These are phyloP conservation scores for Aegilops bicornis DNA, from an alignment of 176 grass and related monocot genomes.

Conservation along the genomic window DNA sequence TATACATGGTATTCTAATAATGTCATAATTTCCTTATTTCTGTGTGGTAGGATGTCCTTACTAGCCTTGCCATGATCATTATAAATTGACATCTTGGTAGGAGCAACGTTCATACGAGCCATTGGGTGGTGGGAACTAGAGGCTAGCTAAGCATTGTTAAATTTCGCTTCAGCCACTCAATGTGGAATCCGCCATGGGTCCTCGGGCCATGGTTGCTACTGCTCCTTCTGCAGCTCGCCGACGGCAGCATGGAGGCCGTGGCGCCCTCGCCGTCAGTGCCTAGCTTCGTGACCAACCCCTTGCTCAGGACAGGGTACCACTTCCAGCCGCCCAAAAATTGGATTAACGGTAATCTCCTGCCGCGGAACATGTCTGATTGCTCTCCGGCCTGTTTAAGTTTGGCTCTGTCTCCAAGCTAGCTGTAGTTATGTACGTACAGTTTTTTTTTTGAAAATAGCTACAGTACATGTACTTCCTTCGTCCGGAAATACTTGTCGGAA, in stretches of 20 bases:
- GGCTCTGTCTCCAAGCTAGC: too few relatives aligned
- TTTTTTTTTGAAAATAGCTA: too few relatives aligned
- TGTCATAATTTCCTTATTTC: not conserved
- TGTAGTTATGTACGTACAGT: not conserved
- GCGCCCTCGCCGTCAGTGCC: slow-evolving; percentile 19
- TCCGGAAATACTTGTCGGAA: too few relatives aligned
- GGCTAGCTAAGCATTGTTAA: not conserved
- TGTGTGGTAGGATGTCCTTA: not conserved
- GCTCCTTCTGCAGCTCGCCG: slow-evolving; percentile 33
- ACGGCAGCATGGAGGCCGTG: slow-evolving; percentile 27
- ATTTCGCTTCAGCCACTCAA: not conserved
- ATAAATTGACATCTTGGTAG: not conserved
- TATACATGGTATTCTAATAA: not conserved
- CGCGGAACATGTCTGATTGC: not conserved
- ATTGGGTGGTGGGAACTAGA: not conserved
- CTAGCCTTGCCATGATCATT: not conserved
- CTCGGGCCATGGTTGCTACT: slow-evolving; percentile 33
- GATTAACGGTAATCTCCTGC: slow-evolving; percentile 60
- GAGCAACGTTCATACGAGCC: not conserved
- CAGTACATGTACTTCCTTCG: too few relatives aligned
- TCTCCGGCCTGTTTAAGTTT: too few relatives aligned
- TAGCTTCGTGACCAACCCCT: slow-evolving; percentile 42
- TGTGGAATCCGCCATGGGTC: slow-evolving; percentile 9
- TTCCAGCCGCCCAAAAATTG: slow-evolving; percentile 68
- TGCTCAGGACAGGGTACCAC: slow-evolving; percentile 49